Evolutionary conservation across 2,329 filamentous ascomycete genomes (phyloP).

Genomic region (Sporothrix luriei): DNA sequence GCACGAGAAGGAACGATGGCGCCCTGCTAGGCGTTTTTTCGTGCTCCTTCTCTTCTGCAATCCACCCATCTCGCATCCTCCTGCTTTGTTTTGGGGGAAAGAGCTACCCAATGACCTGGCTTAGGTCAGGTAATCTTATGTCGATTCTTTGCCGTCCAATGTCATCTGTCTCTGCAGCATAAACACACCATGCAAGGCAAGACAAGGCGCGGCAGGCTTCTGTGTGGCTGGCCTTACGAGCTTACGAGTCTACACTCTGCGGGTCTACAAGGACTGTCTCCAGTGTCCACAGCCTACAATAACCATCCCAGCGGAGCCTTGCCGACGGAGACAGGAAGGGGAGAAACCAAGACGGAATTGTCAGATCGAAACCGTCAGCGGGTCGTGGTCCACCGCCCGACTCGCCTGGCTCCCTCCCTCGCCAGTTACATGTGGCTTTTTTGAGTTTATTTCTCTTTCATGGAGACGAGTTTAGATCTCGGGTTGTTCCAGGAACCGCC

Average conservation of each 20-base stretch:
- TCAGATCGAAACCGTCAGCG: constrained; percentile 16
- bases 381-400: not conserved
- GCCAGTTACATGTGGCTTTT: not conserved
- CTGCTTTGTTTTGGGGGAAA: not conserved
- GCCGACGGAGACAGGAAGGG: not conserved
- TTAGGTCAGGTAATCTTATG: not conserved
- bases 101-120: not conserved
- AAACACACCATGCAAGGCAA: not conserved
- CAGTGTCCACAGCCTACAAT: not conserved
- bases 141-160: not conserved
- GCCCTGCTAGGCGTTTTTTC: constrained; percentile 22
- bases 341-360: not conserved
- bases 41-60: not conserved
- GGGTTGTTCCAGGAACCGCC: not conserved
- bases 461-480: not conserved
- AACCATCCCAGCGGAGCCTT: not conserved
- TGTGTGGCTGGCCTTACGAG: not conserved
- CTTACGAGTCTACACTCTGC: too few relatives aligned
- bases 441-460: not conserved
- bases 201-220: constrained; percentile 6
- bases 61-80: not conserved
- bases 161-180: not conserved
- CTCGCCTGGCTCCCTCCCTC: constrained; percentile 17
- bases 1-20: not conserved
- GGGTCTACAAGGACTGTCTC: not conserved